These are phyloP conservation scores for Tylopilus vinaceipallidus DNA, from an alignment of 768 basidiomycete species.

Conservation along the genomic window DNA sequence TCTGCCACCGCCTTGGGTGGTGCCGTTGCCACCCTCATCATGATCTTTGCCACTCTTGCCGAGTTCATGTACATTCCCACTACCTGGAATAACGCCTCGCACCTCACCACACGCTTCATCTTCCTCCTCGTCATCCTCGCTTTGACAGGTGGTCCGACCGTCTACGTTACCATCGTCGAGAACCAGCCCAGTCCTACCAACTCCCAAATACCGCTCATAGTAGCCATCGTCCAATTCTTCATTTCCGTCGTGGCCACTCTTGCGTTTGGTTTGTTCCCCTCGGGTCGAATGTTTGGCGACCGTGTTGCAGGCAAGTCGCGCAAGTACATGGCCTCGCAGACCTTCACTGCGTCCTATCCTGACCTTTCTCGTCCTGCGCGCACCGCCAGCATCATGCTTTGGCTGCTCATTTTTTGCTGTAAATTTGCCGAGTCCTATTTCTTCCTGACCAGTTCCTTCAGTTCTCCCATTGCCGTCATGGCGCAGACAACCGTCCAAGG, in stretches of 20 bases:
- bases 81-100: conserved; percentile 98
- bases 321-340: conserved; percentile 98
- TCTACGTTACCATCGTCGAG: conserved; percentile 89
- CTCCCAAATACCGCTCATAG: conserved; percentile 78
- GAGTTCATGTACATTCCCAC: conserved; percentile 98
- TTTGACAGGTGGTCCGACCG: conserved; percentile 88
- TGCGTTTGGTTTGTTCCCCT: conserved; percentile 86
- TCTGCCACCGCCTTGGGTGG: conserved; percentile 95
- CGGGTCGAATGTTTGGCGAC: conserved; percentile 98
- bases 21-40: conserved; percentile 88
- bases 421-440: conserved; percentile 98
- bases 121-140: conserved; percentile 92
- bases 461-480: conserved; percentile 95
- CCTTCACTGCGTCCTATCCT: conserved; percentile 98
- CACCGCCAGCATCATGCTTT: conserved; percentile 79
- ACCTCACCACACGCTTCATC: conserved; percentile 88
- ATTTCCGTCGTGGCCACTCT: conserved; percentile 82
- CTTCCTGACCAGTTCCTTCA: conserved; percentile 97
- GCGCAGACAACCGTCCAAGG: conserved; percentile 90
- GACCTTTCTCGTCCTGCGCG: conserved; percentile 69
- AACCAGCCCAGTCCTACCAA: conserved; percentile 46
- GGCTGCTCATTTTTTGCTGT: conserved; percentile 94
- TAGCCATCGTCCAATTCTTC: conserved; percentile 93
- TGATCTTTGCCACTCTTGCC: conserved; percentile 89
- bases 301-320: conserved; percentile 96